These are phyloP conservation scores for Trichoderma citrinoviride DNA, from an alignment of 2,329 filamentous ascomycete species.

Conservation along the genomic window DNA sequence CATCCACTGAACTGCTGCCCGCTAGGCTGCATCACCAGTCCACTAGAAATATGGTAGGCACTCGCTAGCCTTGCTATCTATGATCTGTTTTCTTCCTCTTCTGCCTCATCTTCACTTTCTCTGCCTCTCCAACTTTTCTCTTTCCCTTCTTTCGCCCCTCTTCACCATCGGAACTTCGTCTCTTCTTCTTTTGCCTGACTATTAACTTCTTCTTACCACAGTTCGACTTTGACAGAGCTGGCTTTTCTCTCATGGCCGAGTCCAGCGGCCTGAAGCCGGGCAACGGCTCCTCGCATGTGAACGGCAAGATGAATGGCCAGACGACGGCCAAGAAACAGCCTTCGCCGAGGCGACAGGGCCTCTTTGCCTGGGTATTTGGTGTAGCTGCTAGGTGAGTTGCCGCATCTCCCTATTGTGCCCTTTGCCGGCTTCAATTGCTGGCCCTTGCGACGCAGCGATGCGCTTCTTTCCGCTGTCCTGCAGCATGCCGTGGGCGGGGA, in stretches of 20 bases:
- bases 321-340: constrained; percentile 26
- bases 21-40: constrained; percentile 19
- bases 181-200: constrained; percentile 5
- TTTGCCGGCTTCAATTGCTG: not conserved
- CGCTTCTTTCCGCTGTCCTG: not conserved
- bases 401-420: not conserved
- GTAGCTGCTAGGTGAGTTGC: constrained; percentile 52
- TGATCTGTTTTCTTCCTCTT: constrained; percentile 13
- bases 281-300: constrained; percentile 42
- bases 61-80: not conserved
- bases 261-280: constrained; percentile 35
- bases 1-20: constrained; percentile 12
- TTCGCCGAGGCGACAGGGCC: constrained; percentile 29
- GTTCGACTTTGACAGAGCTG: constrained; percentile 23
- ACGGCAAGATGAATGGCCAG: constrained; percentile 36
- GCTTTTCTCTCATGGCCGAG: constrained; percentile 37
- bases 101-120: not conserved
- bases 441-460: not conserved
- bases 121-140: not conserved
- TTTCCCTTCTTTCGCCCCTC: not conserved
- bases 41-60: constrained; percentile 20
- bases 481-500: constrained; percentile 1
- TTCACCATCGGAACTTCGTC: not conserved
- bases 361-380: constrained; percentile 44
- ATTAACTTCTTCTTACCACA: not conserved